Conservation (phyloP, 2,329 filamentous ascomycete genomes). For the Phaeomoniella chlamydospora region DNA sequence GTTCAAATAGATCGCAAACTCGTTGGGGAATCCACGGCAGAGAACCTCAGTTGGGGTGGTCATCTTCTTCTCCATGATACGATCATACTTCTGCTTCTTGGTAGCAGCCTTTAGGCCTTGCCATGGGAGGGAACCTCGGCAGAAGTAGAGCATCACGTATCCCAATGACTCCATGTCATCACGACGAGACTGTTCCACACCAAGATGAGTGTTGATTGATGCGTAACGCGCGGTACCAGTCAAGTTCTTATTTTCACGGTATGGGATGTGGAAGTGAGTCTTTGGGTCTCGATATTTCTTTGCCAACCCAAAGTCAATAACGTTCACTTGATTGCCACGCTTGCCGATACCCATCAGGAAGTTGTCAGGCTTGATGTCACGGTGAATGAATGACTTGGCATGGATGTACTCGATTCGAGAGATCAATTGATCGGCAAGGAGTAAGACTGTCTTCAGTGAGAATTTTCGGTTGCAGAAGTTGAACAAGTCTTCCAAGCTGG, state of each 20-base stretch:
- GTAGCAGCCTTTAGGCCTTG: conserved; percentile 96
- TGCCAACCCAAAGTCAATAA: conserved; percentile 96
- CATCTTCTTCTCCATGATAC: conserved; percentile 99
- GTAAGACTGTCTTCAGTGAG: conserved; percentile 92
- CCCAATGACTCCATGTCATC: conserved; percentile 99
- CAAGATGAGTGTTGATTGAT: conserved; percentile 96
- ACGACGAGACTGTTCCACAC: conserved; percentile 96
- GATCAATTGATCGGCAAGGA: conserved; percentile 95
- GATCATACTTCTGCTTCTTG: conserved; percentile 99
- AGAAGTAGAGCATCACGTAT: conserved; percentile 99
- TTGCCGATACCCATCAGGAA: conserved; percentile 99
- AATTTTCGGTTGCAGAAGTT: conserved; percentile 99
- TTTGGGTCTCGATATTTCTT: conserved; percentile 99
- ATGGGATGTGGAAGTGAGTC: conserved; percentile 98
- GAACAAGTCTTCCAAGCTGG: conserved; percentile 94
- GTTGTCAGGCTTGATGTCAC: conserved; percentile 99
- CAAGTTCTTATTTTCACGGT: conserved; percentile 99
- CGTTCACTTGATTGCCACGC: conserved; percentile 97
- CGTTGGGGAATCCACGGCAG: conserved; percentile 97
- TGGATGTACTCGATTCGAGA: conserved; percentile 99
- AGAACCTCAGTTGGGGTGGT: conserved; percentile 96
- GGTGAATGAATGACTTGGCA: conserved; percentile 98
- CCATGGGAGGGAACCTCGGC: conserved; percentile 96
- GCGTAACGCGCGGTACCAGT: conserved; percentile 97
- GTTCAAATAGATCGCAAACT: conserved; percentile 99